Evolutionary conservation across 768 basidiomycete genomes (phyloP).

Genomic region (Lentinula boryana): DNA sequence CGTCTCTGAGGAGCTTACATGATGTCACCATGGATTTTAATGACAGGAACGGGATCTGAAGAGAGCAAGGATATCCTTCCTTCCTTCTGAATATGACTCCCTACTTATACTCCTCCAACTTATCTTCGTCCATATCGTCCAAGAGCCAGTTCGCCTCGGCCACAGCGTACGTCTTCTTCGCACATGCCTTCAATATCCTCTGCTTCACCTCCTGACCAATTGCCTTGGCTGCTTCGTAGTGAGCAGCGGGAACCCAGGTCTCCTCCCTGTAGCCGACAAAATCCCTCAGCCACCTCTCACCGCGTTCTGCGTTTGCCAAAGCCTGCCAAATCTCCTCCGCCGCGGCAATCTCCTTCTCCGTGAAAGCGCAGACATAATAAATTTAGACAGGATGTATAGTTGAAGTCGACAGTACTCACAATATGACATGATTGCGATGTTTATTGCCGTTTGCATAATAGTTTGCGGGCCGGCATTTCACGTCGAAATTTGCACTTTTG

Average conservation of each 20-base stretch:
- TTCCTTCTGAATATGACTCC: conserved; percentile 3
- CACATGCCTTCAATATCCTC: conserved; percentile 13
- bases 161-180: conserved; percentile 23
- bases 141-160: conserved; percentile 28
- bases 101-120: background rate
- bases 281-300: conserved; percentile 13
- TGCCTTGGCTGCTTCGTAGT: conserved; percentile 24
- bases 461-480: no score
- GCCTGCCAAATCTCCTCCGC: conserved; percentile 19
- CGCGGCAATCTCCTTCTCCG: conserved; percentile 16
- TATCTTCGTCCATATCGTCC: conserved; percentile 32
- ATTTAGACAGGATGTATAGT: background rate
- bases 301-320: conserved; percentile 11
- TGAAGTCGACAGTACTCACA: background rate
- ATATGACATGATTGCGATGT: conserved; percentile 8
- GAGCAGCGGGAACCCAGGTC: conserved; percentile 24
- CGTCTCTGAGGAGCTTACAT: conserved; percentile 26
- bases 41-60: conserved; percentile 13
- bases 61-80: background rate
- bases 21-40: conserved; percentile 24
- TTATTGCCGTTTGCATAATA: conserved; percentile 1
- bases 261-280: conserved; percentile 17
- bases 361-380: conserved; percentile 11
- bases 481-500: no score
- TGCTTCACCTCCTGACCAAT: conserved; percentile 15